Evolutionary conservation across 352 stramenopile genomes (phyloP), one percentile per base, ranked within the genome.

Genomic region (Blastocystis sp.): DNA sequence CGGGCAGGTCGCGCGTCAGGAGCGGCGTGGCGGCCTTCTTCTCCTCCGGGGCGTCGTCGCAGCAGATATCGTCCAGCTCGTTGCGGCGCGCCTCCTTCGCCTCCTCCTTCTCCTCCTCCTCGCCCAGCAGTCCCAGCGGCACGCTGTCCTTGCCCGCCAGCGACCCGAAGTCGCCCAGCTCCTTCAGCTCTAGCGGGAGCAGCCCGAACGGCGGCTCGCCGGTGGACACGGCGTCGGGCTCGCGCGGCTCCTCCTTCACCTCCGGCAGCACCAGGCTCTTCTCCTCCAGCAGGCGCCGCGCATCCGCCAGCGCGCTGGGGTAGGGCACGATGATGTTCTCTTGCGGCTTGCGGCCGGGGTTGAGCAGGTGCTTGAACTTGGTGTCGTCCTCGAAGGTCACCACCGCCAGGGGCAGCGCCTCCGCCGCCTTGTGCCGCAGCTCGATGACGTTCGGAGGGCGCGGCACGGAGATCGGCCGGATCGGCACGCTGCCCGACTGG

Each of bases 251-350:
- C 14, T 76, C 52, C 66, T 76, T 76, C 66, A 41, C 66, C 38
- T 76, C 28, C 0, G 38, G 10, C 1, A 76, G 1, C 23, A 45
- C 1, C 40, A 34, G 61, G 10, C 1, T 10, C 48, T 76, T 45
- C 66, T 84, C 74, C 3, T 84, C 74, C 23, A 67, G 53, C 17
- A 84, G 65, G 9, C 74, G 4, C 61, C 28, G 48, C 1, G 45
- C 74, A 17, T 61, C 45, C n/a, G 48, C 34, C 19, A 84, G 34
- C 59, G 61, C 74, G 7, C 43, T 14, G 10, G 28, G 53, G 48
- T 84, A 84, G 19, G 74, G 74, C 4, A 84, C 56, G 17, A 84
- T 59, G 45, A 84, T 84, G 10, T 21, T 43, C 14, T 84, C 45
- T 21, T 70, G 74, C 38, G 74, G 74, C 9, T 11, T 62, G 14